Conservation (phyloP, 345 rosid genomes). For the Cardamine chenopodiifolia region DNA sequence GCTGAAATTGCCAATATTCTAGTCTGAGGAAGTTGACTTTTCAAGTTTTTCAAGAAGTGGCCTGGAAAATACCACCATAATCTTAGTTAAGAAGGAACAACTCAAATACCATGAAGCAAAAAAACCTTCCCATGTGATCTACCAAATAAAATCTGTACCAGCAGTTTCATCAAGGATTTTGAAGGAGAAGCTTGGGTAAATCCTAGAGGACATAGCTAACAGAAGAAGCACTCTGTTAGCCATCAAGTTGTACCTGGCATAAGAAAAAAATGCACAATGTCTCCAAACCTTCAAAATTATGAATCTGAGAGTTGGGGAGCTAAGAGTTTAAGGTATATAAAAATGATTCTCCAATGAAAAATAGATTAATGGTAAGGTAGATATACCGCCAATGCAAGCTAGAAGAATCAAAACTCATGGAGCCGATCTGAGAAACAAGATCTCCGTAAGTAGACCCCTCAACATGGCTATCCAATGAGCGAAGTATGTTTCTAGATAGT, state of each 20-base stretch:
- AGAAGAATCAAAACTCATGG: slow-evolving; percentile 89
- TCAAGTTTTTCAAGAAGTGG: slow-evolving; percentile 89
- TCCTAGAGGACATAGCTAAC: slow-evolving; percentile 86
- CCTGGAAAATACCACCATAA: slow-evolving; percentile 54
- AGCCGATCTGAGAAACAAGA: slow-evolving; percentile 82
- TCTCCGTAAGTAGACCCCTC: slow-evolving; percentile 72
- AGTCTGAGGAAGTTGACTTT: slow-evolving; percentile 98
- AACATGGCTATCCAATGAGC: slow-evolving; percentile 54
- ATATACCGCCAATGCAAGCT: slow-evolving; percentile 95
- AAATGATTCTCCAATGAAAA: neutral
- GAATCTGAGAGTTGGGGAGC: slow-evolving; percentile 19
- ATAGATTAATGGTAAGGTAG: slow-evolving; percentile 18
- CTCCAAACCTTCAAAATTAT: neutral
- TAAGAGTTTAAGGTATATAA: slow-evolving; percentile 15
- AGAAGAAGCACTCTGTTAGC: slow-evolving; percentile 95
- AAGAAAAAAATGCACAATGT: slow-evolving; percentile 16
- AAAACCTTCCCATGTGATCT: slow-evolving; percentile 9
- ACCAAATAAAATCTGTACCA: slow-evolving; percentile 55
- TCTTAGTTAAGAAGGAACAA: slow-evolving; percentile 22
- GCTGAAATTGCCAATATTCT: slow-evolving; percentile 98
- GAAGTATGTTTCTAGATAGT: slow-evolving; percentile 77
- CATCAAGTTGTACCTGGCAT: slow-evolving; percentile 89
- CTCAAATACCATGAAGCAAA: slow-evolving; percentile 10
- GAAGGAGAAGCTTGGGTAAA: slow-evolving; percentile 65
- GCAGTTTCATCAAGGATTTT: slow-evolving; percentile 84